phyloP scores from a whole-genome alignment of 2,329 filamentous ascomycete species.

The Ceratocystiopsis minuta region DNA sequence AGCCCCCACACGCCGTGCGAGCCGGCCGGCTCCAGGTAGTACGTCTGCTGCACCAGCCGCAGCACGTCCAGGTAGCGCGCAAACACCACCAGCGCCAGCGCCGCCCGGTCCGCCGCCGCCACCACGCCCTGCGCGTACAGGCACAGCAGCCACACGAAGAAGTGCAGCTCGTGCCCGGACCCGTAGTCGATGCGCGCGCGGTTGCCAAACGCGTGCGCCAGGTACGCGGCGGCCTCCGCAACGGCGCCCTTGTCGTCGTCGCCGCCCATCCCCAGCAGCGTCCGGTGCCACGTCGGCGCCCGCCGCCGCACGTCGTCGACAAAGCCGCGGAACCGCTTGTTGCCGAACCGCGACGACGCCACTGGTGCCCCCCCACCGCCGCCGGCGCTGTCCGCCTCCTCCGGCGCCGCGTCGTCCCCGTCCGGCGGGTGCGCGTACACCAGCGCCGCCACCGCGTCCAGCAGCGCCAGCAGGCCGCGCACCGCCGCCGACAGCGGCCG shows the following conservation, averaged over 20 bases:
- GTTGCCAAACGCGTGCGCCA: conserved; percentile 73
- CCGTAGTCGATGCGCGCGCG: conserved; percentile 83
- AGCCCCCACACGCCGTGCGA: conserved; percentile 97
- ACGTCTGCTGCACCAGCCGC: conserved; percentile 74
- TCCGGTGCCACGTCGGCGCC: conserved; percentile 41
- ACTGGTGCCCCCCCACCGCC: too few relatives aligned
- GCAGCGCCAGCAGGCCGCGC: conserved; percentile 45
- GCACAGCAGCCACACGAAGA: conserved; percentile 90
- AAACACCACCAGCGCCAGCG: conserved; percentile 63
- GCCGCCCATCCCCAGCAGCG: conserved; percentile 32
- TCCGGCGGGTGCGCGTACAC: conserved; percentile 57
- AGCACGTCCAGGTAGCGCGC: conserved; percentile 68
- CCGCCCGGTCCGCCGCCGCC: conserved; percentile 45
- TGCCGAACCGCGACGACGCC: conserved; percentile 80
- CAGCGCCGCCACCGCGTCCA: conserved; percentile 50
- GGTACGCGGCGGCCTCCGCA: conserved; percentile 60
- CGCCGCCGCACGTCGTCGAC: conserved; percentile 48
- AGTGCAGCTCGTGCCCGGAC: conserved; percentile 93
- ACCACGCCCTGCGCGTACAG: conserved; percentile 63
- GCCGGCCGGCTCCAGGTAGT: conserved; percentile 92
- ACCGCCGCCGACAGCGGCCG: conserved; percentile 44
- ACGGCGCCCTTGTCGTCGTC: conserved; percentile 27
- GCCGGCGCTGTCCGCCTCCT: too few relatives aligned
- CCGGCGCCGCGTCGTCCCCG: background rate
- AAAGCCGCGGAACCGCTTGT: conserved; percentile 74